Conservation (phyloP, 148 eudicot genomes). For the Chenopodium suecicum region DNA sequence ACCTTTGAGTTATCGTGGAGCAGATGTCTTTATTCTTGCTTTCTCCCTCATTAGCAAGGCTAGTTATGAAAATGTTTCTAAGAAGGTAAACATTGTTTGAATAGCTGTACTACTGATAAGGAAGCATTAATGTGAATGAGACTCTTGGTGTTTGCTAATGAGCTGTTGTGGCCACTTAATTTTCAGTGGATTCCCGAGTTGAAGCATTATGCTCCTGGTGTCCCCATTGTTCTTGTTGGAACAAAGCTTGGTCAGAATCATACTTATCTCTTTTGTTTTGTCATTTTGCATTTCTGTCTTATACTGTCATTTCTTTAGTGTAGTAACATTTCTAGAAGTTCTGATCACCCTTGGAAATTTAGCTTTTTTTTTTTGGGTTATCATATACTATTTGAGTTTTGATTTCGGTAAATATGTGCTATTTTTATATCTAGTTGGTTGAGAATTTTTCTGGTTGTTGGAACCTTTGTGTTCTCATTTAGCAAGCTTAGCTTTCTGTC, state of each 20-base stretch:
- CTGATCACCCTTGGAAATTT: too few species aligned
- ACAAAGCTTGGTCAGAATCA: constrained; percentile 87
- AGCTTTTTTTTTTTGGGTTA: too few species aligned
- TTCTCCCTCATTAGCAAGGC: constrained; percentile 96
- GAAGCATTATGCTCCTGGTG: constrained; percentile 99
- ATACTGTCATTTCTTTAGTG: not conserved
- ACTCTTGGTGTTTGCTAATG: constrained; percentile 21
- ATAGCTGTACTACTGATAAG: not conserved
- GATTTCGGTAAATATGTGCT: not conserved
- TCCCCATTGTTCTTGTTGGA: constrained; percentile 96
- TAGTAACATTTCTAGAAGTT: not conserved
- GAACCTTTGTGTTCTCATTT: not conserved
- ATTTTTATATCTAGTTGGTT: not conserved
- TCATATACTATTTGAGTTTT: too few species aligned
- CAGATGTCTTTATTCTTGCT: constrained; percentile 94
- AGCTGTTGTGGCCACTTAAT: constrained; percentile 12
- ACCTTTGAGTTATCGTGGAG: constrained; percentile 98
- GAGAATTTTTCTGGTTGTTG: not conserved
- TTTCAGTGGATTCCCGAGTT: constrained; percentile 98
- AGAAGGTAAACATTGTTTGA: constrained; percentile 54
- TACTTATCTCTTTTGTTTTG: constrained; percentile 11
- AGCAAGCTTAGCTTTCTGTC: not conserved
- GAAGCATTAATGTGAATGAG: not conserved
- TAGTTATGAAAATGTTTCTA: constrained; percentile 93
- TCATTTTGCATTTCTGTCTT: not conserved